Base-by-base conservation (phyloP, 164 flowering plant species). In the Houttuynia cordata region DNA sequence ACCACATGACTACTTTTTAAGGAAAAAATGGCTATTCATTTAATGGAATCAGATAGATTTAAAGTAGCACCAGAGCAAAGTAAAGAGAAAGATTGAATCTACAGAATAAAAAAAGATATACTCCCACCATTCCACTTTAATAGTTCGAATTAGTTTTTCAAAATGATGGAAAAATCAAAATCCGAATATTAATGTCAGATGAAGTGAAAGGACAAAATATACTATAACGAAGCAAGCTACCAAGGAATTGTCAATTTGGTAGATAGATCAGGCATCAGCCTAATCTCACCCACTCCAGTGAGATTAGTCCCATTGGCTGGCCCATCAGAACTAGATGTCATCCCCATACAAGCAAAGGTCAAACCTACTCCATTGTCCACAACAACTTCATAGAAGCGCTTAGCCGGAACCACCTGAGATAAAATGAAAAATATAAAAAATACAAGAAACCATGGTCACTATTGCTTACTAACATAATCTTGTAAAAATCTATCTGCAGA, bases 261-360 rank as follows among this genome's bases (percentile, higher is more conserved):
- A 62, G 88, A 79, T 61, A 85, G 63, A 75, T 93, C 99, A 62
- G 99, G 96, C 58, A 88, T 76, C 56, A 93, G 64, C 70, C 99
- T 83, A 68, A 83, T 85, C 83, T 90, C 99, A 64, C 97, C 99
- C 41, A 76, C 80, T 51, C 80, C 96, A 65, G 81, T 82, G 34
- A 93, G 79, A 77, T 81, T 80, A 71, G 88, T 76, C 47, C 74
- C 90, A 61, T 78, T 87, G 54, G 97, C 90, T 50, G 92, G 87
- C 60, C 84, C 86, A 77, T 93, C 99, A 67, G 57, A 54, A 69
- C 39, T 30, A 40, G 99, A 93, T 68, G 66, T 68, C 92, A 90
- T 85, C 21, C 80, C 99, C 97, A 93, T 93, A 58, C 73, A 66
- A 53, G 93, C 99, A 76, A 62, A 74, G 57, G 92, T 73, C 70